Evolutionary conservation across 2,329 filamentous ascomycete species (phyloP).

Genomic region (Plectosphaerella cucumerina): DNA sequence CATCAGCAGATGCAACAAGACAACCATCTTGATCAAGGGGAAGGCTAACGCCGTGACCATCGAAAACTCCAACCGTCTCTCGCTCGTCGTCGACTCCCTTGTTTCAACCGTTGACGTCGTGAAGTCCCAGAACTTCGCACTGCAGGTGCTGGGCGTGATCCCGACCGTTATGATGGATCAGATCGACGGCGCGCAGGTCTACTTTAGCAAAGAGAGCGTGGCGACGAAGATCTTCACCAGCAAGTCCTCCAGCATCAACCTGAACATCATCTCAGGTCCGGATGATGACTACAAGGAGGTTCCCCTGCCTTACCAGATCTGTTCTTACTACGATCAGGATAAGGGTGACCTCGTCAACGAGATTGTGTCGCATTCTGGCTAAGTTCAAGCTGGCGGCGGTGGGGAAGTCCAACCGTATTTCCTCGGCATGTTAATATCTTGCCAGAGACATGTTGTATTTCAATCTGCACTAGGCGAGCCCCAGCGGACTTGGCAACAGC

Average conservation of each 20-base stretch:
- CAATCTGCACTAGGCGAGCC: no score
- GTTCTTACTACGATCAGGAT: constrained; percentile 64
- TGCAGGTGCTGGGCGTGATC: constrained; percentile 83
- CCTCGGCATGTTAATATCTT: no score
- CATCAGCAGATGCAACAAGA: constrained; percentile 87
- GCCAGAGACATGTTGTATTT: no score
- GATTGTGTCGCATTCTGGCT: constrained; percentile 93
- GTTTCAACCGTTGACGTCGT: constrained; percentile 92
- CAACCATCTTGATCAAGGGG: constrained; percentile 81
- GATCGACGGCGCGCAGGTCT: constrained; percentile 84
- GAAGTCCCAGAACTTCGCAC: constrained; percentile 88
- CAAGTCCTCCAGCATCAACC: constrained; percentile 83
- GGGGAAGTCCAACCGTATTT: no score
- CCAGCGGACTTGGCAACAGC: no score
- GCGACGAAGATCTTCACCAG: constrained; percentile 81
- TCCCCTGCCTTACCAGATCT: constrained; percentile 84
- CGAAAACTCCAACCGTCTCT: constrained; percentile 82
- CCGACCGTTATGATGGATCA: constrained; percentile 91
- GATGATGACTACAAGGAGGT: constrained; percentile 84
- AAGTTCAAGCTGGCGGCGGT: constrained; percentile 15
- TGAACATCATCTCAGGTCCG: constrained; percentile 69
- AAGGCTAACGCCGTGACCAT: constrained; percentile 97
- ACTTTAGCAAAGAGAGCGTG: constrained; percentile 76
- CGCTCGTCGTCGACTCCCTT: constrained; percentile 82
- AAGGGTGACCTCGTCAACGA: constrained; percentile 80